A percentile compares a stretch with the other conserved stretches of the same genome.
Evolutionary conservation across 108 stramenopile genomes (phyloP).

Genomic region (Fragilaria radians): DNA sequence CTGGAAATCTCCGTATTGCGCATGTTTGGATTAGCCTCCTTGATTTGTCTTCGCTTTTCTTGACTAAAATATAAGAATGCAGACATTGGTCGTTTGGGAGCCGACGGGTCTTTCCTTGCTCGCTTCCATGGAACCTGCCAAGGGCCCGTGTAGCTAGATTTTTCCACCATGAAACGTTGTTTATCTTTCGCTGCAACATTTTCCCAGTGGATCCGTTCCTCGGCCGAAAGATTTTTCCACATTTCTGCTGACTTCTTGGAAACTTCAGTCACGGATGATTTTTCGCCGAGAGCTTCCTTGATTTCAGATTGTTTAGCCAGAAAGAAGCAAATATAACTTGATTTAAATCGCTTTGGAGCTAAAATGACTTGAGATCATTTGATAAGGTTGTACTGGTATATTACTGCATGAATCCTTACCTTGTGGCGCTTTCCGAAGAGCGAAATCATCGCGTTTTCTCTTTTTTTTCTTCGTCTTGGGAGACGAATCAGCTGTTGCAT

Average conservation of each 20-base stretch:
- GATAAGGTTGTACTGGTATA: background rate
- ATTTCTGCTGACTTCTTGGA: slow-evolving; percentile 40
- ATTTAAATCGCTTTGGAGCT: slow-evolving; percentile 56
- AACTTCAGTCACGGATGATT: slow-evolving; percentile 31
- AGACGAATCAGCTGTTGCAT: background rate
- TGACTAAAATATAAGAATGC: slow-evolving; percentile 38
- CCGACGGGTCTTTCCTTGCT: slow-evolving; percentile 47
- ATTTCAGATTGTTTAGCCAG: slow-evolving; percentile 42
- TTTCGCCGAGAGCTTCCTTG: slow-evolving; percentile 46
- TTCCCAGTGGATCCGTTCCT: slow-evolving; percentile 44
- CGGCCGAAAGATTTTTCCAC: slow-evolving; percentile 30
- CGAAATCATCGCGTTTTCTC: slow-evolving; percentile 18
- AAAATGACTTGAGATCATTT: background rate
- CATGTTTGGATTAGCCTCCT: slow-evolving; percentile 34
- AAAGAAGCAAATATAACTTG: slow-evolving; percentile 57
- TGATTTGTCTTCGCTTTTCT: slow-evolving; percentile 24
- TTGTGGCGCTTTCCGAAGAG: slow-evolving; percentile 35
- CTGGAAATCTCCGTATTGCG: slow-evolving; percentile 52
- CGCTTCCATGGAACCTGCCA: slow-evolving; percentile 47
- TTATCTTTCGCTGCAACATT: slow-evolving; percentile 53
- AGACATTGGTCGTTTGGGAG: slow-evolving; percentile 50
- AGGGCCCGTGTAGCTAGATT: slow-evolving; percentile 41
- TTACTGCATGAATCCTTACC: slow-evolving; percentile 7
- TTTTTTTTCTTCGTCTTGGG: slow-evolving; percentile 8
- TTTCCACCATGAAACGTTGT: slow-evolving; percentile 40